Evolutionary conservation across 192 early-diverging fungal species (phyloP).

Genomic region (Entomortierella chlamydospora): DNA sequence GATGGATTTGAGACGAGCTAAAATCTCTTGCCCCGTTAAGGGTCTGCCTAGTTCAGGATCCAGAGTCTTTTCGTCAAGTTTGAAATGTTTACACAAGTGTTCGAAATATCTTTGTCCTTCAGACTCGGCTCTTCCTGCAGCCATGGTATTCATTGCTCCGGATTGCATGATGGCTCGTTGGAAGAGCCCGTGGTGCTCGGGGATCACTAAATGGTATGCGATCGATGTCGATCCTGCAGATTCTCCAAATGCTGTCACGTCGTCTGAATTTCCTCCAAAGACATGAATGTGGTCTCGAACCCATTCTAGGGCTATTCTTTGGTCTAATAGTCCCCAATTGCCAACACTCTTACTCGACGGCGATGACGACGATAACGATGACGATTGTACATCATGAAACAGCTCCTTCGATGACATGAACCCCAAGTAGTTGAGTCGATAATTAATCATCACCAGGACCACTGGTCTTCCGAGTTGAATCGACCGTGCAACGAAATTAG

Average conservation of each 20-base stretch:
- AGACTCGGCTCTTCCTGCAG: background rate
- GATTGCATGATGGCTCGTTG: conserved; percentile 23
- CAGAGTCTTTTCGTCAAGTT: background rate
- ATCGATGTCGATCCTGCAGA: conserved; percentile 22
- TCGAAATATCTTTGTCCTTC: conserved; percentile 22
- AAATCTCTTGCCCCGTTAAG: conserved; percentile 6
- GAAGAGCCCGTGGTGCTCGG: conserved; percentile 28
- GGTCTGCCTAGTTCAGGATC: background rate
- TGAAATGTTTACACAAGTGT: conserved; percentile 17
- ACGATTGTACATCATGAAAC: background rate
- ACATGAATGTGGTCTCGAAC: conserved; percentile 39
- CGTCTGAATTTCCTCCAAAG: conserved; percentile 13
- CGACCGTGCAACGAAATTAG: conserved; percentile 26
- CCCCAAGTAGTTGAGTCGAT: conserved; percentile 45
- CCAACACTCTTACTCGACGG: conserved; percentile 2
- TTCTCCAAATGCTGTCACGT: conserved; percentile 27
- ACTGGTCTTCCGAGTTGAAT: conserved; percentile 21
- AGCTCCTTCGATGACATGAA: conserved; percentile 32
- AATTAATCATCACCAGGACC: conserved; percentile 30
- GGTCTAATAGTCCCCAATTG: conserved; percentile 64
- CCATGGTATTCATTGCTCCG: conserved; percentile 10
- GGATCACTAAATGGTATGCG: conserved; percentile 11
- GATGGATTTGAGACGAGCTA: conserved; percentile 7
- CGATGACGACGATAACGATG: background rate
- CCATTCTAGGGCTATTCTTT: conserved; percentile 63